Conservation (phyloP, 768 basidiomycete genomes). For the Mycena metata region DNA sequence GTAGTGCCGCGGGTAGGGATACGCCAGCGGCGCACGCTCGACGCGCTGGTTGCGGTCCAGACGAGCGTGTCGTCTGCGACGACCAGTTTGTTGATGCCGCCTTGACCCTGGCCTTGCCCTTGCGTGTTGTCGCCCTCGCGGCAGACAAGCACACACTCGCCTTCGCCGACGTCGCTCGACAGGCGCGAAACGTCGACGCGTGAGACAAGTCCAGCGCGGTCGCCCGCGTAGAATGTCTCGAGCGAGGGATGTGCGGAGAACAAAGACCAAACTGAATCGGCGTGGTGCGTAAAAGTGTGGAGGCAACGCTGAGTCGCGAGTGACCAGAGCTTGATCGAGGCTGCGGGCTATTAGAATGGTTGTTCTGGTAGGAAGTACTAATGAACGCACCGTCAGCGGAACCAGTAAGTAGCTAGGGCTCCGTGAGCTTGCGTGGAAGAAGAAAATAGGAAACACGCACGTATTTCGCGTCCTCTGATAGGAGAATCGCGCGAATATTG, state of each 20-base stretch:
- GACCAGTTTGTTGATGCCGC: slow-evolving; percentile 87
- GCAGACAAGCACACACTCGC: slow-evolving; percentile 89
- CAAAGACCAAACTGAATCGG: slow-evolving; percentile 95
- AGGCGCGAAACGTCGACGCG: slow-evolving; percentile 90
- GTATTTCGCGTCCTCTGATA: slow-evolving; percentile 93
- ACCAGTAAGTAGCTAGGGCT: slow-evolving; percentile 78
- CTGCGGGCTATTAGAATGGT: slow-evolving; percentile 41
- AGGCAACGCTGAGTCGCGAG: slow-evolving; percentile 88
- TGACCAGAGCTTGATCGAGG: slow-evolving; percentile 96
- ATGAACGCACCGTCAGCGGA: slow-evolving; percentile 75
- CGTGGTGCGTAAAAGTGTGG: slow-evolving; percentile 96
- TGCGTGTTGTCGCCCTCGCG: slow-evolving; percentile 64
- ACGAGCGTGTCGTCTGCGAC: slow-evolving; percentile 86
- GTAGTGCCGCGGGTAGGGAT: slow-evolving; percentile 65
- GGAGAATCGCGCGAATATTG: slow-evolving; percentile 90
- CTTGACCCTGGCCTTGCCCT: slow-evolving; percentile 46
- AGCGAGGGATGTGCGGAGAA: slow-evolving; percentile 90
- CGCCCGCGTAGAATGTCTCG: slow-evolving; percentile 93
- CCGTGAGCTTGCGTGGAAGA: slow-evolving; percentile 25
- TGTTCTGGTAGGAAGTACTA: slow-evolving; percentile 36
- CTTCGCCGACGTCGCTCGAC: slow-evolving; percentile 82
- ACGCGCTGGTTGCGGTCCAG: slow-evolving; percentile 92
- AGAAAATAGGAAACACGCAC: slow-evolving; percentile 60
- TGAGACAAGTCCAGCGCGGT: slow-evolving; percentile 90
- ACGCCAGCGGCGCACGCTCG: slow-evolving; percentile 86